Evolutionary conservation across 768 basidiomycete species (phyloP).

Genomic region (Phaeotremella skinneri): DNA sequence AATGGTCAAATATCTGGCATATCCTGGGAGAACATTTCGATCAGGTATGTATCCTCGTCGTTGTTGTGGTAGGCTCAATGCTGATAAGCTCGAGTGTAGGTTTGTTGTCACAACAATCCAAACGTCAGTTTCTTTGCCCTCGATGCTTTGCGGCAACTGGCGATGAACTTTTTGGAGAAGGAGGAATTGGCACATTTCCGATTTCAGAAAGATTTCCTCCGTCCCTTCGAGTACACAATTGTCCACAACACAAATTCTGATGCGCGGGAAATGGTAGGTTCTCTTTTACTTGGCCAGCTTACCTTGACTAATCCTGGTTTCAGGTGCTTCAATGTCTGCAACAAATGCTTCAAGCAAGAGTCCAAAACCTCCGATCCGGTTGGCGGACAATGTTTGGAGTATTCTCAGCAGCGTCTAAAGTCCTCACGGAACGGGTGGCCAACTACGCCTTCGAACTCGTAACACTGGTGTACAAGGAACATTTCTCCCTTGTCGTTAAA

Average conservation of each 20-base stretch:
- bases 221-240: constrained; percentile 98
- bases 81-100: constrained; percentile 57
- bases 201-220: constrained; percentile 98
- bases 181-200: constrained; percentile 97
- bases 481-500: constrained; percentile 85
- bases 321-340: constrained; percentile 95
- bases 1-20: constrained; percentile 98
- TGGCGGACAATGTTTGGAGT: constrained; percentile 99
- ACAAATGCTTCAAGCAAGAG: constrained; percentile 96
- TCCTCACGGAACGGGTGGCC: constrained; percentile 87
- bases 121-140: constrained; percentile 95
- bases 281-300: constrained; percentile 12
- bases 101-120: constrained; percentile 96
- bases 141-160: constrained; percentile 91
- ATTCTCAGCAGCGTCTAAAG: constrained; percentile 92
- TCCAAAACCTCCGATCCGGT: constrained; percentile 91
- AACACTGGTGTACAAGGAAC: constrained; percentile 80
- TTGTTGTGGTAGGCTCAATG: not conserved
- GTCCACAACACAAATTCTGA: constrained; percentile 92
- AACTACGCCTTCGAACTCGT: constrained; percentile 95
- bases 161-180: constrained; percentile 98
- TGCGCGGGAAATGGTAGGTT: constrained; percentile 84
- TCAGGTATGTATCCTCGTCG: constrained; percentile 61
- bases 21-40: constrained; percentile 99
- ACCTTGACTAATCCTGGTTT: not conserved